These are phyloP conservation scores for Fraxinus pennsylvanica DNA, from an alignment of 257 asterid genomes.

Conservation along the genomic window DNA sequence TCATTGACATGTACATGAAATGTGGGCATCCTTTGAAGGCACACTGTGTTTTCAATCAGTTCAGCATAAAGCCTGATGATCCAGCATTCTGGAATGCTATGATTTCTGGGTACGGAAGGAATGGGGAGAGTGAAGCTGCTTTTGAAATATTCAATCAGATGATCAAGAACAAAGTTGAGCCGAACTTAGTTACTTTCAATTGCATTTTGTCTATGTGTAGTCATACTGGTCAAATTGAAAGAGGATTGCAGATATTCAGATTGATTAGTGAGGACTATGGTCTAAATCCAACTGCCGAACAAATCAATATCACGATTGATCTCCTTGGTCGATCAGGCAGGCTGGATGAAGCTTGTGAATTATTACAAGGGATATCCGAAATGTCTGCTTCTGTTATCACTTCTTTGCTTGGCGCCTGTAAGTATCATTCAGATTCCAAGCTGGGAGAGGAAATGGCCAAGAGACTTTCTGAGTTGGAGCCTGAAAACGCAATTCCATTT, in stretches of 20 bases:
- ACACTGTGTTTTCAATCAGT: constrained; percentile 44
- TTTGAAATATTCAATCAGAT: constrained; percentile 56
- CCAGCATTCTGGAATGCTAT: constrained; percentile 49
- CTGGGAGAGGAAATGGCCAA: constrained; percentile 63
- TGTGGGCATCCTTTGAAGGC: constrained; percentile 62
- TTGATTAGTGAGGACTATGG: constrained; percentile 52
- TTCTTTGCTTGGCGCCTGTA: constrained; percentile 70
- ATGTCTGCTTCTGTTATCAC: constrained; percentile 52
- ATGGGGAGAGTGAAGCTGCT: constrained; percentile 66
- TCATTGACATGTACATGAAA: constrained; percentile 88
- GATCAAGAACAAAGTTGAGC: constrained; percentile 59
- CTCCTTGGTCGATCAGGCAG: constrained; percentile 77
- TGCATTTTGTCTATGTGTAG: constrained; percentile 77
- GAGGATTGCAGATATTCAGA: constrained; percentile 62
- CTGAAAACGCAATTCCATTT: constrained; percentile 68
- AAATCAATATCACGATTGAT: constrained; percentile 58
- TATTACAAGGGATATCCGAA: constrained; percentile 52
- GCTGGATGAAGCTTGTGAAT: constrained; percentile 67
- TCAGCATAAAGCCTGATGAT: constrained; percentile 50
- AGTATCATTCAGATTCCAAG: constrained; percentile 51
- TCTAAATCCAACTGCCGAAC: constrained; percentile 64
- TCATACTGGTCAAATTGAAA: constrained; percentile 59
- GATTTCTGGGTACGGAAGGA: constrained; percentile 24
- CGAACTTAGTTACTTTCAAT: constrained; percentile 66
- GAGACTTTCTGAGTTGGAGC: constrained; percentile 62